These are phyloP conservation scores for Phytophthora palmivora DNA, from an alignment of 352 stramenopile species.

Conservation along the genomic window DNA sequence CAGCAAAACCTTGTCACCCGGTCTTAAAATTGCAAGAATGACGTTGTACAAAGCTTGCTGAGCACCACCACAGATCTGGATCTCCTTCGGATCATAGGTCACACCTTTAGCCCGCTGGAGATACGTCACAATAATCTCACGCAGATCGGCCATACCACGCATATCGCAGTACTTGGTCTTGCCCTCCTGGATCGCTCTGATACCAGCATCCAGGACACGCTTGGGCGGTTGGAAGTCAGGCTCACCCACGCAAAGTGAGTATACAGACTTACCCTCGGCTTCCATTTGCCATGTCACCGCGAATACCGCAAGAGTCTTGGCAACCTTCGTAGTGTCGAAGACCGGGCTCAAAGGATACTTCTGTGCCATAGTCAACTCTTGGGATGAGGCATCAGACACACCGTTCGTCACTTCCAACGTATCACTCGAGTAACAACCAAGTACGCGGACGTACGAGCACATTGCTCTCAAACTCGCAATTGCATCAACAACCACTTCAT, in stretches of 20 bases:
- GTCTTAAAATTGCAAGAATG: slow-evolving; percentile 87
- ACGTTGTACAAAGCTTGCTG: slow-evolving; percentile 95
- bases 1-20: slow-evolving; percentile 95
- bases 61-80: slow-evolving; percentile 95
- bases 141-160: slow-evolving; percentile 88
- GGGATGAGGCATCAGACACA: slow-evolving; percentile 2
- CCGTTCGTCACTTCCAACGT: slow-evolving; percentile 11
- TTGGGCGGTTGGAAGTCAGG: slow-evolving; percentile 94
- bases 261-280: slow-evolving; percentile 90
- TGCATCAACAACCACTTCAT: slow-evolving; percentile 70
- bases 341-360: slow-evolving; percentile 81
- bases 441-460: slow-evolving; percentile 82
- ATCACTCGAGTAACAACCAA: slow-evolving; percentile 83
- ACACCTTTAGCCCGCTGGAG: slow-evolving; percentile 88
- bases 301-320: slow-evolving; percentile 95
- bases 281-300: slow-evolving; percentile 95
- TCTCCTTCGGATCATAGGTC: slow-evolving; percentile 91
- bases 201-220: slow-evolving; percentile 91
- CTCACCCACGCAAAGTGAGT: slow-evolving; percentile 95
- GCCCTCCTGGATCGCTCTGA: slow-evolving; percentile 66
- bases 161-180: slow-evolving; percentile 96
- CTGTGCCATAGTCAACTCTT: slow-evolving; percentile 48
- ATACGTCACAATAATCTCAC: slow-evolving; percentile 90
- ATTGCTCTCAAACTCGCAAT: slow-evolving; percentile 81
- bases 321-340: slow-evolving; percentile 81